Conservation (phyloP, 83 land plant species). For the Thuja plicata region DNA sequence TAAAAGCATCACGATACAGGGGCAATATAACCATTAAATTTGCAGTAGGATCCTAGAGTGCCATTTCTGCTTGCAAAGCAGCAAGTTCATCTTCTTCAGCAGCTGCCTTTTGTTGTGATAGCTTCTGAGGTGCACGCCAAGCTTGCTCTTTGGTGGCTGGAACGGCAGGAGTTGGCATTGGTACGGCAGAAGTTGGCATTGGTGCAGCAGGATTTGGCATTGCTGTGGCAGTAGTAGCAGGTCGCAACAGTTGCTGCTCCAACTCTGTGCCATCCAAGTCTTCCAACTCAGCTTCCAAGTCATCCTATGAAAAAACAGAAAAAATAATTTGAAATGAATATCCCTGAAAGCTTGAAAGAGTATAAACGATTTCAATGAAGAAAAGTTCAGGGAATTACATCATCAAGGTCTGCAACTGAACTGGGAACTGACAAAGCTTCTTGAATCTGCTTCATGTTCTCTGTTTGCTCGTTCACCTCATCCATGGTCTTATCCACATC, state of each 20-base stretch:
- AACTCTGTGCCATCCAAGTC: conserved; percentile 38
- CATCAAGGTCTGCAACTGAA: conserved; percentile 44
- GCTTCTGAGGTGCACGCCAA: conserved; percentile 13
- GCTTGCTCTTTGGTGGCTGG: conserved; percentile 17
- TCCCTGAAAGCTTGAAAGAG: neutral
- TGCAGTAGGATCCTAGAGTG: conserved; percentile 28
- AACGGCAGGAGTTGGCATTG: conserved; percentile 18
- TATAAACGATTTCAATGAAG: neutral
- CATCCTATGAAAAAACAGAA: conserved; percentile 24
- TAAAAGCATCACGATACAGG: neutral
- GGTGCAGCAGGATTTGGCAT: conserved; percentile 18
- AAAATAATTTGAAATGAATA: conserved; percentile 4
- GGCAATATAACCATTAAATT: neutral
- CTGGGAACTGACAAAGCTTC: conserved; percentile 37
- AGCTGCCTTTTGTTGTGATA: conserved; percentile 17
- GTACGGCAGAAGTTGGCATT: conserved; percentile 14
- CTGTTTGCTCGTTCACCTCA: conserved; percentile 48
- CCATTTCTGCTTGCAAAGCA: conserved; percentile 74
- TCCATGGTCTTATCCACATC: conserved; percentile 52
- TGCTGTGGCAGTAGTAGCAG: conserved; percentile 20
- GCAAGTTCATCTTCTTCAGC: conserved; percentile 73
- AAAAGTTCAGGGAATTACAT: conserved; percentile 4
- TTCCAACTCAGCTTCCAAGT: conserved; percentile 47
- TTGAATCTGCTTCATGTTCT: conserved; percentile 50
- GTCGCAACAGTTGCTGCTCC: conserved; percentile 34